Conservation (phyloP, 169 alveolate species). For the Plasmodium gonderi region DNA sequence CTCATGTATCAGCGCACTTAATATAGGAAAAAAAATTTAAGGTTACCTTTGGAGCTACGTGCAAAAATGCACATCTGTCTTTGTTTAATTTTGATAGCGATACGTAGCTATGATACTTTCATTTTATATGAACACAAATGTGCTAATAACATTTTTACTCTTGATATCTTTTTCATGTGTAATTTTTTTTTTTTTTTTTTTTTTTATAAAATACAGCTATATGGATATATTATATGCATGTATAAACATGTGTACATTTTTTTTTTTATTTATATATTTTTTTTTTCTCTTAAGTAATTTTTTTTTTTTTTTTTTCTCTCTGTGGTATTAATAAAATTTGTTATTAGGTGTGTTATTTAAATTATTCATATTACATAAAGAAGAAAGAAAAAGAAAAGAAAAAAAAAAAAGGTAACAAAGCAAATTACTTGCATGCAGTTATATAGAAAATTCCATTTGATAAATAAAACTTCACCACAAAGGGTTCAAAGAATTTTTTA, state of each 20-base stretch:
- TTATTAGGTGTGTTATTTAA: not conserved
- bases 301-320: not conserved
- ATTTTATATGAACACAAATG: not conserved
- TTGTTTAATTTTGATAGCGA: not conserved
- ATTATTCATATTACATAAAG: not conserved
- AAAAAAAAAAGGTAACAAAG: not conserved
- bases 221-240: not conserved
- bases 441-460: not conserved
- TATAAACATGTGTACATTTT: not conserved
- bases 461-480: not conserved
- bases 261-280: not conserved
- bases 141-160: not conserved
- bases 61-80: conserved; percentile 1
- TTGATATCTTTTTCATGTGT: not conserved
- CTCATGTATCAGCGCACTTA: not conserved
- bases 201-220: not conserved
- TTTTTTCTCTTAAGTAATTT: not conserved
- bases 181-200: not conserved
- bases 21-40: not conserved
- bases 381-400: not conserved
- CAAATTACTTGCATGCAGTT: conserved; percentile 2
- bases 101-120: not conserved
- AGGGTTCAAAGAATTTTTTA: not conserved
- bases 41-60: not conserved
- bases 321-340: not conserved